A percentile compares a stretch with the other conserved stretches of the same genome.
Evolutionary conservation across 208 protist species (phyloP).

Genomic region (Trypanosomatidae sp.): DNA sequence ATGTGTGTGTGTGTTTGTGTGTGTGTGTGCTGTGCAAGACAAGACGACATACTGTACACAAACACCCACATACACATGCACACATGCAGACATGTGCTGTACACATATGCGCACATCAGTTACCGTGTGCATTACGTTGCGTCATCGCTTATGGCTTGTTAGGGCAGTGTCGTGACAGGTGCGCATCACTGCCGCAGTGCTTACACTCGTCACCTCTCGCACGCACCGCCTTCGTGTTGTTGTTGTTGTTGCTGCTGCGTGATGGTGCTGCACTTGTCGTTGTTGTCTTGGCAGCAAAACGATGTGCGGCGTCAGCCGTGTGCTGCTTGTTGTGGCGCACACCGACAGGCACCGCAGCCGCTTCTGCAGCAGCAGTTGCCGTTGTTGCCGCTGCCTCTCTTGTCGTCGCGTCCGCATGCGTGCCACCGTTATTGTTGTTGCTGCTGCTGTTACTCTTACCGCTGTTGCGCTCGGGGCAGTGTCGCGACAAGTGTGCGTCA

Average conservation of each 20-base stretch:
- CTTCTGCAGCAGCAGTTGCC: background rate
- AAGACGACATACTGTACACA: background rate
- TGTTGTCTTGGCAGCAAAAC: too few species aligned
- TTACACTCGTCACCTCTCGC: conserved; percentile 72
- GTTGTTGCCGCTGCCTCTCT: background rate
- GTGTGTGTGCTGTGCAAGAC: background rate
- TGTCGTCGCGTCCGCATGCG: background rate
- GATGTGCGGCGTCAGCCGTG: background rate
- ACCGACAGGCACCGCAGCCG: background rate
- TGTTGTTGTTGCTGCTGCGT: background rate
- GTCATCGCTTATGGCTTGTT: background rate
- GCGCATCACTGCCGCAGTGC: conserved; percentile 46
- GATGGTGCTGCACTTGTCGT: background rate
- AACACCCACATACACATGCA: background rate
- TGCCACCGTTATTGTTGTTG: background rate
- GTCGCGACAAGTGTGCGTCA: conserved; percentile 20
- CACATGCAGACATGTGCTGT: background rate
- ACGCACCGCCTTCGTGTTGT: conserved; percentile 7
- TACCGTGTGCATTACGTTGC: background rate
- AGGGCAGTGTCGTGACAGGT: conserved; percentile 68
- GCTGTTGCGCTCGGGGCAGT: conserved; percentile 7
- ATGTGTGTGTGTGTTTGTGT: conserved; percentile 6
- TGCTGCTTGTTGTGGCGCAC: background rate
- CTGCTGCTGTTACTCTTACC: background rate
- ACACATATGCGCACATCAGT: background rate